Conservation (phyloP, 2,329 filamentous ascomycete genomes). For the Huntiella abstrusa region DNA sequence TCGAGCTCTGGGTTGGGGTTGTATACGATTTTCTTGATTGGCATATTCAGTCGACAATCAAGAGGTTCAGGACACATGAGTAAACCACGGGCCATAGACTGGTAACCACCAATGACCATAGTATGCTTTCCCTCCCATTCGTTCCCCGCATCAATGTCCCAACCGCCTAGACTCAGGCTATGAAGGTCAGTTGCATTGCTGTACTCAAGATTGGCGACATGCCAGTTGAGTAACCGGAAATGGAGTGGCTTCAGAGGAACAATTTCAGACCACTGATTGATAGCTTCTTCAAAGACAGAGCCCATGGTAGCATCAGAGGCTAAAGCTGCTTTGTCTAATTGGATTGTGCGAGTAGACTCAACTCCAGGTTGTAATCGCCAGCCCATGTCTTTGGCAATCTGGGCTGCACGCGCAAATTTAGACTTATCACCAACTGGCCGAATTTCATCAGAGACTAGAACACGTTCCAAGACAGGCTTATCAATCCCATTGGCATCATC, state of each 20-base stretch:
- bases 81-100: slow-evolving; percentile 76
- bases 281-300: slow-evolving; percentile 79
- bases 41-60: slow-evolving; percentile 54
- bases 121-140: slow-evolving; percentile 93
- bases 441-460: slow-evolving; percentile 4
- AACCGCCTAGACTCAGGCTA: slow-evolving; percentile 70
- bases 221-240: slow-evolving; percentile 87
- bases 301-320: slow-evolving; percentile 58
- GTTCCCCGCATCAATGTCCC: slow-evolving; percentile 95
- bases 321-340: slow-evolving; percentile 47
- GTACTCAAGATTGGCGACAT: slow-evolving; percentile 94
- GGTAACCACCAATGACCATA: slow-evolving; percentile 85
- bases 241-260: slow-evolving; percentile 73
- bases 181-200: slow-evolving; percentile 83
- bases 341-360: slow-evolving; percentile 45
- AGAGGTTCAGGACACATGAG: slow-evolving; percentile 59
- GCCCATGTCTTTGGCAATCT: slow-evolving; percentile 62
- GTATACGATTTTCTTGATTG: slow-evolving; percentile 53
- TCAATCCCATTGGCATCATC: slow-evolving; percentile 37
- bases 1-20: slow-evolving; percentile 24
- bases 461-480: not conserved
- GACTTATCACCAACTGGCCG: slow-evolving; percentile 8
- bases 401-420: slow-evolving; percentile 33
- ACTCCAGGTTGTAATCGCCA: slow-evolving; percentile 55
- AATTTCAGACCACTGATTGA: slow-evolving; percentile 68